These are phyloP conservation scores for Populus ilicifolia DNA, from an alignment of 345 rosid genomes.

Conservation along the genomic window DNA sequence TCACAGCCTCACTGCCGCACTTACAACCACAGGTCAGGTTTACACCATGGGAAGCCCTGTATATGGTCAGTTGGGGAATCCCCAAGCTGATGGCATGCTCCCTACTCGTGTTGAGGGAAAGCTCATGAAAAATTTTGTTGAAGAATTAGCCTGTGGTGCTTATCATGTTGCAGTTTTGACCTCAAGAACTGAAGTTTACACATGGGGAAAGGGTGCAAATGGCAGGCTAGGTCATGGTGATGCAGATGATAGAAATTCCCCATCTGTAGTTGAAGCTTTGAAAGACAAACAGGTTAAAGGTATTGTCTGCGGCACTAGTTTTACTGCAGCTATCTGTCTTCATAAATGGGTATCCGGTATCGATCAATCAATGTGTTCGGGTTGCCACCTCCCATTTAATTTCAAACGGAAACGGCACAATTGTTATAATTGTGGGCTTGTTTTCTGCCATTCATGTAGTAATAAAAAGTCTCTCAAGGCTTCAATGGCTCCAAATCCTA, in stretches of 20 bases:
- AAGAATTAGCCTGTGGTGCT: slow-evolving; percentile 59
- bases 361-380: slow-evolving; percentile 47
- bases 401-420: slow-evolving; percentile 64
- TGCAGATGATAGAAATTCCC: slow-evolving; percentile 34
- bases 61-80: slow-evolving; percentile 43
- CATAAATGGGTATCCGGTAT: slow-evolving; percentile 45
- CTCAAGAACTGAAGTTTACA: slow-evolving; percentile 58
- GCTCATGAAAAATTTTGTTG: slow-evolving; percentile 40
- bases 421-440: slow-evolving; percentile 68
- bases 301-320: slow-evolving; percentile 53
- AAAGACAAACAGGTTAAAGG: slow-evolving; percentile 54
- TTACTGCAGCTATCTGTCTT: slow-evolving; percentile 55
- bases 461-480: slow-evolving; percentile 54
- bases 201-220: slow-evolving; percentile 64
- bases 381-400: slow-evolving; percentile 48
- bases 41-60: slow-evolving; percentile 53
- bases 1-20: slow-evolving; percentile 51
- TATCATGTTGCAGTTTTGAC: slow-evolving; percentile 56
- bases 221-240: slow-evolving; percentile 67
- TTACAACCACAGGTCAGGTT: slow-evolving; percentile 46
- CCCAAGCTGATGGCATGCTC: slow-evolving; percentile 33
- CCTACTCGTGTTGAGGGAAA: slow-evolving; percentile 48
- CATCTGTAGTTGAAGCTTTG: slow-evolving; percentile 55
- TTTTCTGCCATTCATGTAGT: slow-evolving; percentile 56
- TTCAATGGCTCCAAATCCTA: slow-evolving; percentile 55